Percentiles rank a stretch among this genome's conserved stretches.
phyloP scores from a whole-genome alignment of 805 yeast genomes.

The Hanseniaspora vineae region DNA sequence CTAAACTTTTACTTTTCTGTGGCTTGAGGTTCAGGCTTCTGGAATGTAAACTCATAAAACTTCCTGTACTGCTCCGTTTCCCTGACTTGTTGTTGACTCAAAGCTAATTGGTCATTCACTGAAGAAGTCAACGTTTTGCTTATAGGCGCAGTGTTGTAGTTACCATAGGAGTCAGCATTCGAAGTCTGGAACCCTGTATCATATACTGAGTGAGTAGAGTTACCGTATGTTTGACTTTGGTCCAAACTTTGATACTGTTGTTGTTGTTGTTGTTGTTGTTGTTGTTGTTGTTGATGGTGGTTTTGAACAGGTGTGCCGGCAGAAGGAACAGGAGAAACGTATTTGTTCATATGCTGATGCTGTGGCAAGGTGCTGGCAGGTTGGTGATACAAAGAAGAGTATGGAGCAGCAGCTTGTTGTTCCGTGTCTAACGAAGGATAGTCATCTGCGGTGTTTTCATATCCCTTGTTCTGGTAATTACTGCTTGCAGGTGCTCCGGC shows the following conservation, averaged over 20 bases:
- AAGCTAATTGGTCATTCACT: slow-evolving; percentile 3
- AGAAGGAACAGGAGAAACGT: neutral
- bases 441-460: neutral
- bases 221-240: slow-evolving; percentile 4
- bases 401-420: neutral
- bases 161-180: neutral
- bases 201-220: neutral
- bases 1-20: too few species aligned
- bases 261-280: neutral
- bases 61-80: slow-evolving; percentile 21
- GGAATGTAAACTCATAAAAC: slow-evolving; percentile 13
- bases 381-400: neutral
- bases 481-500: neutral
- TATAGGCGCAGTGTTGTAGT: neutral
- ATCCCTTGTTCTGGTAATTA: neutral
- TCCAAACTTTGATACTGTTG: slow-evolving; percentile 2
- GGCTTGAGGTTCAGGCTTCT: neutral
- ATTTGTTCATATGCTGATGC: neutral
- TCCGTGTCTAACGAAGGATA: neutral
- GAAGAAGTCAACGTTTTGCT: neutral
- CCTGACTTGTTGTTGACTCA: slow-evolving; percentile 15
- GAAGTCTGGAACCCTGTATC: neutral
- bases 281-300: slow-evolving; percentile 1
- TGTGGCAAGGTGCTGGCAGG: neutral
- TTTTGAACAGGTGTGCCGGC: neutral